These are phyloP conservation scores for Aureobasidium subglaciale DNA, from an alignment of 2,329 filamentous ascomycete species.

Conservation along the genomic window DNA sequence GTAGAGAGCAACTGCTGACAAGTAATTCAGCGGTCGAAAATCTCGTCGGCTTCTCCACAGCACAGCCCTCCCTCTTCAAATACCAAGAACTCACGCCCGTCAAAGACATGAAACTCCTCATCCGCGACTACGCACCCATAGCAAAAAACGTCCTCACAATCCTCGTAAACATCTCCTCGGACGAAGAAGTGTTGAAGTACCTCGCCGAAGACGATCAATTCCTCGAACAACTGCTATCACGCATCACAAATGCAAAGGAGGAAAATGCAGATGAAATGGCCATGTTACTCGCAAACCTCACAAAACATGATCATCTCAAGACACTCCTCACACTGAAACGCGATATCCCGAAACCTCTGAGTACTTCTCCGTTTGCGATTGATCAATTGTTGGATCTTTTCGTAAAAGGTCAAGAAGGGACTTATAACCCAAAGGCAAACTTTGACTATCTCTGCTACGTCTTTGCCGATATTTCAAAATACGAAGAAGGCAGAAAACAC, in stretches of 20 bases:
- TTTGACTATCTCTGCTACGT: slow-evolving; percentile 93
- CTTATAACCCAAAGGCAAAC: slow-evolving; percentile 76
- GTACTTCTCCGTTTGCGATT: slow-evolving; percentile 65
- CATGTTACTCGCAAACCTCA: slow-evolving; percentile 89
- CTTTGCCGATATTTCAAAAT: slow-evolving; percentile 80
- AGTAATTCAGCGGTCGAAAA: slow-evolving; percentile 64
- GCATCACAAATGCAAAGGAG: slow-evolving; percentile 68
- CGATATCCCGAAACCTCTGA: slow-evolving; percentile 60
- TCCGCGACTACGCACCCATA: slow-evolving; percentile 81
- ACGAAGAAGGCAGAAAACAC: slow-evolving; percentile 58
- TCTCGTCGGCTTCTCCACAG: slow-evolving; percentile 73
- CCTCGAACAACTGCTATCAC: slow-evolving; percentile 62
- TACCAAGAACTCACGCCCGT: slow-evolving; percentile 67
- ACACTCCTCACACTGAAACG: slow-evolving; percentile 63
- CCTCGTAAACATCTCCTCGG: slow-evolving; percentile 76
- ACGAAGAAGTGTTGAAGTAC: slow-evolving; percentile 64
- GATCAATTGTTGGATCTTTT: slow-evolving; percentile 95
- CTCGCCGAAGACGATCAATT: slow-evolving; percentile 76
- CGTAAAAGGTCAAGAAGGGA: slow-evolving; percentile 77
- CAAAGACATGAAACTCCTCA: slow-evolving; percentile 77
- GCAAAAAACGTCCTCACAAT: slow-evolving; percentile 90
- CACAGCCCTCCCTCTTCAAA: slow-evolving; percentile 78
- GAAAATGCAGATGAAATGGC: slow-evolving; percentile 75
- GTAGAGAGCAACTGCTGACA: neutral
- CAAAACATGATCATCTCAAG: slow-evolving; percentile 69